Evolutionary conservation across 805 yeast genomes (phyloP).

Genomic region (Wickerhamomyces tratensis): DNA sequence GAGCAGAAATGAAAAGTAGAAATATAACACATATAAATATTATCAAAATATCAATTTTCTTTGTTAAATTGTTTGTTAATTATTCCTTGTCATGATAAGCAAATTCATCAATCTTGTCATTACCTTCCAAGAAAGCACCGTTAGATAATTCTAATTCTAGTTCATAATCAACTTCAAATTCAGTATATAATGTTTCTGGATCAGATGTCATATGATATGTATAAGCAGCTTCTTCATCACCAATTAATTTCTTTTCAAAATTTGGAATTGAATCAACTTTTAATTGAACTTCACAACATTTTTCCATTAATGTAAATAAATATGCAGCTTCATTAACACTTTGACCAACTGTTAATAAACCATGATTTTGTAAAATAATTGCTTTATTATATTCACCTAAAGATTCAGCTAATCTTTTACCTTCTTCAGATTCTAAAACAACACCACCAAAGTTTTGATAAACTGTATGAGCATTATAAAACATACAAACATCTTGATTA

Average conservation of each 20-base stretch:
- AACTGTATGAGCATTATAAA: slow-evolving; percentile 59
- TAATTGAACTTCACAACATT: slow-evolving; percentile 56
- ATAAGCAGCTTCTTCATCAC: slow-evolving; percentile 58
- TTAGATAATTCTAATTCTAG: slow-evolving; percentile 27
- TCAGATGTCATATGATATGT: slow-evolving; percentile 53
- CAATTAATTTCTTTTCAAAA: slow-evolving; percentile 30
- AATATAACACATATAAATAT: too few species aligned
- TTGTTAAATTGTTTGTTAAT: too few species aligned
- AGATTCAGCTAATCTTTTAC: slow-evolving; percentile 48
- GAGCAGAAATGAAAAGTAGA: too few species aligned
- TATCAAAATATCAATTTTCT: too few species aligned
- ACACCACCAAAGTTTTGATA: slow-evolving; percentile 71
- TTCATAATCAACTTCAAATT: slow-evolving; percentile 64
- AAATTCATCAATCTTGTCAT: neutral
- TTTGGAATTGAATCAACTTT: slow-evolving; percentile 42
- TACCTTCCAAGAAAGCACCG: slow-evolving; percentile 15
- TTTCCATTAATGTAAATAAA: slow-evolving; percentile 53
- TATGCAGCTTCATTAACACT: slow-evolving; percentile 73
- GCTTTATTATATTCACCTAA: slow-evolving; percentile 40
- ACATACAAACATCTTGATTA: slow-evolving; percentile 66
- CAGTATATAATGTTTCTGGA: slow-evolving; percentile 60
- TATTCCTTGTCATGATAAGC: neutral
- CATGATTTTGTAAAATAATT: slow-evolving; percentile 63
- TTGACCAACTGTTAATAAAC: slow-evolving; percentile 57
- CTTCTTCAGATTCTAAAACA: slow-evolving; percentile 59